Evolutionary conservation across 1,284 basidiomycete species (phyloP).

Genomic region (Pseudozyma hubeiensis): DNA sequence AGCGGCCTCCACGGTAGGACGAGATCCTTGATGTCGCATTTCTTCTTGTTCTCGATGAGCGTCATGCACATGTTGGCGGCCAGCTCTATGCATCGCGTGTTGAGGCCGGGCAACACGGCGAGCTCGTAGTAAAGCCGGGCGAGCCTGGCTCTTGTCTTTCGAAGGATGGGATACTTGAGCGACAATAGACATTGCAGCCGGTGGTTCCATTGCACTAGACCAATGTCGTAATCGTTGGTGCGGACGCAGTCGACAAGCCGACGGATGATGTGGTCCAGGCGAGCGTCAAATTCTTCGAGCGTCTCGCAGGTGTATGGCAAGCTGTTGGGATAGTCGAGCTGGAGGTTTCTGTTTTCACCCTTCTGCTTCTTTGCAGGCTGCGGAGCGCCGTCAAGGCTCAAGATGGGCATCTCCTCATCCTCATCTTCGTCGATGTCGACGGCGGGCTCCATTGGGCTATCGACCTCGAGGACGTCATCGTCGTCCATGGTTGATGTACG

Average conservation of each 20-base stretch:
- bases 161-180: conserved; percentile 68
- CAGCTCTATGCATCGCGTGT: conserved; percentile 77
- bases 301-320: conserved; percentile 86
- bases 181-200: conserved; percentile 64
- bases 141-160: conserved; percentile 78
- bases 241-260: conserved; percentile 81
- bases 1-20: conserved; percentile 88
- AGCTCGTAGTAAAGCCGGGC: conserved; percentile 87
- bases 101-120: conserved; percentile 79
- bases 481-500: conserved; percentile 40
- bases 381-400: conserved; percentile 35
- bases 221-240: conserved; percentile 75
- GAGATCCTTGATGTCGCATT: conserved; percentile 82
- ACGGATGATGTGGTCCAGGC: conserved; percentile 81
- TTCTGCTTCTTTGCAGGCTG: conserved; percentile 36
- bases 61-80: conserved; percentile 81
- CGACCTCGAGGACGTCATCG: conserved; percentile 54
- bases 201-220: conserved; percentile 73
- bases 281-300: conserved; percentile 80
- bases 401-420: conserved; percentile 44
- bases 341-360: conserved; percentile 37
- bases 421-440: conserved; percentile 53
- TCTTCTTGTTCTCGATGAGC: conserved; percentile 81
- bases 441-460: conserved; percentile 56
- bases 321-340: conserved; percentile 63